phyloP scores from a whole-genome alignment of 768 basidiomycete species.

The Tulasnella sp. region DNA sequence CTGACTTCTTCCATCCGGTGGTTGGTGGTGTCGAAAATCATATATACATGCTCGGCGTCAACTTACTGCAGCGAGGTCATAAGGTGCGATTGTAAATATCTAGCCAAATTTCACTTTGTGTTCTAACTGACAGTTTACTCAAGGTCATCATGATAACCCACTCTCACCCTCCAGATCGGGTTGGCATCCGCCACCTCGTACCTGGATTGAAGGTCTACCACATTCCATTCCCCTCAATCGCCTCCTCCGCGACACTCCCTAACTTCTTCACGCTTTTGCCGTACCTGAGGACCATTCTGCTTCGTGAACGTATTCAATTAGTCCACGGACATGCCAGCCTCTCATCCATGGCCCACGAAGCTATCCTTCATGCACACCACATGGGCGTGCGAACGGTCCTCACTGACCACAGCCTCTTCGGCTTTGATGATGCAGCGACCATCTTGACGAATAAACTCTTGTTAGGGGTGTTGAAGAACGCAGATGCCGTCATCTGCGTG shows the following conservation, averaged over 20 bases:
- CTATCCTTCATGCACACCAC: slow-evolving; percentile 76
- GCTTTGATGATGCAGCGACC: slow-evolving; percentile 93
- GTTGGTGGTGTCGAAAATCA: slow-evolving; percentile 96
- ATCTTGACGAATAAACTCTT: slow-evolving; percentile 96
- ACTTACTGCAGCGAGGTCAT: slow-evolving; percentile 73
- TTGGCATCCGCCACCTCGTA: slow-evolving; percentile 81
- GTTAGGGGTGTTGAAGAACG: slow-evolving; percentile 74
- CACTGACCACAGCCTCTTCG: slow-evolving; percentile 94
- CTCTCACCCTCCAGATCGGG: slow-evolving; percentile 72
- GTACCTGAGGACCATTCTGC: slow-evolving; percentile 77
- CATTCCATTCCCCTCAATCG: slow-evolving; percentile 80
- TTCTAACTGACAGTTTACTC: neutral
- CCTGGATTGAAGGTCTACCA: slow-evolving; percentile 89
- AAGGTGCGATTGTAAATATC: slow-evolving; percentile 47
- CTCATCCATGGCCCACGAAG: slow-evolving; percentile 86
- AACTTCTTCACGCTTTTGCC: slow-evolving; percentile 90
- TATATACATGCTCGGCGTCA: slow-evolving; percentile 84
- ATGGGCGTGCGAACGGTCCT: slow-evolving; percentile 86
- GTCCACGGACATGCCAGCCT: slow-evolving; percentile 90
- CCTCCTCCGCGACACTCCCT: slow-evolving; percentile 86
- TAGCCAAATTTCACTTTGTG: neutral
- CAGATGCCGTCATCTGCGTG: slow-evolving; percentile 91
- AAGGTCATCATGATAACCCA: slow-evolving; percentile 95
- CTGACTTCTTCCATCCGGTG: slow-evolving; percentile 91
- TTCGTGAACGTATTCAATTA: slow-evolving; percentile 76